Percentiles rank a stretch among this genome's conserved stretches.
These are phyloP conservation scores for Cladophialophora carrionii DNA, from an alignment of 2,329 filamentous ascomycete genomes.

Conservation along the genomic window DNA sequence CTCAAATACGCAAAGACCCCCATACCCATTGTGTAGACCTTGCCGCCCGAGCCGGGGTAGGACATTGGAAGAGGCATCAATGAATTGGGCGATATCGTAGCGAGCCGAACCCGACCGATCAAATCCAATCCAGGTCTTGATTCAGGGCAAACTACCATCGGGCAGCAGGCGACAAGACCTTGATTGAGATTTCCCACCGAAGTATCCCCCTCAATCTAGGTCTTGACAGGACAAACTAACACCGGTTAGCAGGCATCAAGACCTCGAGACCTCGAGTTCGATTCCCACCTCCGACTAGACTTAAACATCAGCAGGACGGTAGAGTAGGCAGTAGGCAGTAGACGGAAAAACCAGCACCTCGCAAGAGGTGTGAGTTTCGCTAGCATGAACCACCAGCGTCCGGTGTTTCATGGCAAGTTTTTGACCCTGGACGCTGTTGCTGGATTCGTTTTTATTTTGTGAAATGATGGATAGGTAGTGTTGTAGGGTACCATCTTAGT, in stretches of 20 bases:
- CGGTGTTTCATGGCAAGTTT: slow-evolving; percentile 8
- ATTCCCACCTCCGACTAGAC: background rate
- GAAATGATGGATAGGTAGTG: too few relatives aligned
- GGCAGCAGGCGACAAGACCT: slow-evolving; percentile 10
- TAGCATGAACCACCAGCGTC: slow-evolving; percentile 1
- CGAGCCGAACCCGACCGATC: background rate
- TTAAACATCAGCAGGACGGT: background rate
- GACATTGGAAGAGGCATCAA: slow-evolving; percentile 13
- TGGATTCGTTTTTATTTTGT: background rate
- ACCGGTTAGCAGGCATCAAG: slow-evolving; percentile 1
- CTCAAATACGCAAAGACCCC: slow-evolving; percentile 14
- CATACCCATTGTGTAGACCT: slow-evolving; percentile 12
- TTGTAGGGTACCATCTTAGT: too few relatives aligned
- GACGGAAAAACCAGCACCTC: slow-evolving; percentile 10
- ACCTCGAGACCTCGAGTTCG: background rate
- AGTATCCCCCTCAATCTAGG: background rate
- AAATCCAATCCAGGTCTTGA: slow-evolving; percentile 7
- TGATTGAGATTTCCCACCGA: background rate
- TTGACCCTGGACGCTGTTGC: slow-evolving; percentile 2
- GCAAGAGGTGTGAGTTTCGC: slow-evolving; percentile 11
- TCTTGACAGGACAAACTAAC: slow-evolving; percentile 1
- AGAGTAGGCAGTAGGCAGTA: slow-evolving; percentile 4
- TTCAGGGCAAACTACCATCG: slow-evolving; percentile 7
- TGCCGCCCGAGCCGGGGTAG: slow-evolving; percentile 10
- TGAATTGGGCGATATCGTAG: slow-evolving; percentile 2